Evolutionary conservation across 2,329 filamentous ascomycete genomes (phyloP), one percentile per base, ranked within the genome.

Genomic region (Juglanconis sp.): DNA sequence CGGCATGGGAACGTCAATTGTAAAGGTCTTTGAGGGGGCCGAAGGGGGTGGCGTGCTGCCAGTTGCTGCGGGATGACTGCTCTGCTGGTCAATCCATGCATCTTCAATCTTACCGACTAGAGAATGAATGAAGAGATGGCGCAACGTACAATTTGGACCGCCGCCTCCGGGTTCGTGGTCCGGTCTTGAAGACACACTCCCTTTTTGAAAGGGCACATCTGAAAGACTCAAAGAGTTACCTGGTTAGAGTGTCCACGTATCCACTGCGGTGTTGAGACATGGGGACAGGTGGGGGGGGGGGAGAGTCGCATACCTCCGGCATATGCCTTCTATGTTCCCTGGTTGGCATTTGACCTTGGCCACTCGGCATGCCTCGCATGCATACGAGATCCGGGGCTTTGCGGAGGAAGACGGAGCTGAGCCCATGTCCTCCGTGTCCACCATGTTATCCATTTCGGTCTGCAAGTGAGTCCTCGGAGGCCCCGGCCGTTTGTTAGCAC

Each of bases 281-380:
- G 31, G 4, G 13, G 11, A 53, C 34, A 35, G 40, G 31, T 24
- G 34, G 34, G 32, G 8, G 17, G 17, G 42, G 11, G 31, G 50
- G 50, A 32, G 8, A 53, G 35, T 47, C 31, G 62, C 66, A 65
- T 73, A 84, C 82, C 79, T 79, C 69, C 76, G 78, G 67, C 82
- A 85, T 35, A 81, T 79, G 10, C 76, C 76, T 3, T 75, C 70
- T 65, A 79, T 77, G 32, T 74, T 73, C 60, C 79, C 79, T 4
- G 78, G 71, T 62, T 78, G 77, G 64, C 82, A 85, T 59, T 79
- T 82, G 30, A 83, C 74, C 71, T 84, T 85, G 59, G 81, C 79
- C 10, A 71, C 74, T 57, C 82, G 73, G 63, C 82, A 85, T 2
- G 80, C 79, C 68, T 85, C 82, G 59, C 82, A 85, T 24, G 82